These are phyloP conservation scores for Penicillium silybi DNA, from an alignment of 495 filamentous ascomycete species.

Conservation along the genomic window DNA sequence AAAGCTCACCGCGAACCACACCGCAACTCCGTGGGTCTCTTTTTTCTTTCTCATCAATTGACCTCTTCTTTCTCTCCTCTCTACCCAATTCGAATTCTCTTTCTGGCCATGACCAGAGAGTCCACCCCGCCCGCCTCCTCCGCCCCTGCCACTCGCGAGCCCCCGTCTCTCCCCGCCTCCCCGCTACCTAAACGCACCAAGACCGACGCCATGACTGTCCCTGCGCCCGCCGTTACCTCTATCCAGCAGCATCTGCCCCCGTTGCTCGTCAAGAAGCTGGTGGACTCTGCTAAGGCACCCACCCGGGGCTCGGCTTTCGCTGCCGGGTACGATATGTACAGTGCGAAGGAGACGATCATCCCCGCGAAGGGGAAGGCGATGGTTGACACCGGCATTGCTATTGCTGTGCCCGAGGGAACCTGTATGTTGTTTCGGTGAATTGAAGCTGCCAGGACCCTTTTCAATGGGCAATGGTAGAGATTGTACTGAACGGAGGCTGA, in stretches of 20 bases:
- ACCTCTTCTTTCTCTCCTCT: background rate
- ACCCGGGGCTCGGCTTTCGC: slow-evolving; percentile 86
- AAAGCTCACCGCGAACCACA: slow-evolving; percentile 8
- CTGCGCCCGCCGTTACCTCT: slow-evolving; percentile 31
- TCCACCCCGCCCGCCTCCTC: slow-evolving; percentile 36
- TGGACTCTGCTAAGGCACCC: slow-evolving; percentile 65
- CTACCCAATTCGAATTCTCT: background rate
- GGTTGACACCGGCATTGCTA: slow-evolving; percentile 84
- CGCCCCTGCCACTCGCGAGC: slow-evolving; percentile 35
- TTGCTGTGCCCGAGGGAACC: slow-evolving; percentile 82
- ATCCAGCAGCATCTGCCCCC: slow-evolving; percentile 48
- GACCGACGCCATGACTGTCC: slow-evolving; percentile 24
- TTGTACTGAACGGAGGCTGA: background rate
- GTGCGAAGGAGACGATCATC: slow-evolving; percentile 66
- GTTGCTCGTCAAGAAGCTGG: slow-evolving; percentile 83
- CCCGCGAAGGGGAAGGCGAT: slow-evolving; percentile 78
- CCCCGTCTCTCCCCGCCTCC: slow-evolving; percentile 56
- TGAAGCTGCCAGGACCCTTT: background rate
- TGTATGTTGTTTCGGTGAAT: slow-evolving; percentile 51
- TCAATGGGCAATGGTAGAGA: background rate
- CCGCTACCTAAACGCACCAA: slow-evolving; percentile 65
- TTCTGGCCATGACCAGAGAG: slow-evolving; percentile 52
- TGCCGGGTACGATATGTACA: slow-evolving; percentile 90
- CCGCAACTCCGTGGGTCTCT: slow-evolving; percentile 17
- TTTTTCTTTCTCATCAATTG: background rate